Evolutionary conservation across 208 protist genomes (phyloP), one percentile per base, ranked within the genome.

Genomic region (Acanthamoeba healyi): DNA sequence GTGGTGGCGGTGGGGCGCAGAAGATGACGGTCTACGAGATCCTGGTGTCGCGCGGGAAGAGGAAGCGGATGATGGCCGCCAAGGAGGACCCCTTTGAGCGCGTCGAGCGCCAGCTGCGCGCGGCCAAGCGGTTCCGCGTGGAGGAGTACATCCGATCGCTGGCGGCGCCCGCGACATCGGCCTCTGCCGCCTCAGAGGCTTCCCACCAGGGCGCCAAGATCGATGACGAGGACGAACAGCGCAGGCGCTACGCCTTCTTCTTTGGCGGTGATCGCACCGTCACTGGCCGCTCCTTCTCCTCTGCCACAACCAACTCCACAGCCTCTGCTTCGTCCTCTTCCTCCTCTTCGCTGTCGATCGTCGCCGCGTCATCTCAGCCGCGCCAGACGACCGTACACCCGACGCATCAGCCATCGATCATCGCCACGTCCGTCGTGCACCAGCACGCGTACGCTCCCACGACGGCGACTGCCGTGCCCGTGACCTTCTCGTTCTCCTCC

Each of bases 11-110:
- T 6, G 58, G 58, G 9, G 10, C 19, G n/a, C 58, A 61, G 22
- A 88, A 54, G 51, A 88, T 51, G 79, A 61, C 44, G 15, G 79
- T 88, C 44, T 88, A 88, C 36, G 79, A 88, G 44, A 51, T 88
- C 1, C 79, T 88, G 24, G 51, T 88, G 29, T 22, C 51, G 44
- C 44, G 79, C 14, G 79, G 79, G 24, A 88, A 88, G 79, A 26
- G 79, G 19, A 88, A 63, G 51, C 26, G 79, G 42, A 24, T 88
- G 42, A 88, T 88, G 79, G 79, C 26, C 12, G 36, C 32, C 44
- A 24, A 54, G 17, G 79, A 88, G 79, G 79, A 88, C 79, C 79
- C 79, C 49, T 88, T 88, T 32, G 44, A 63, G 19, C 24, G 79
- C 17, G 61, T 88, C 44, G 79, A 88, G 14, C 44, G 79, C 14